Evolutionary conservation across 805 yeast genomes (phyloP).

Genomic region (Kodamaea hsintzibuensis): DNA sequence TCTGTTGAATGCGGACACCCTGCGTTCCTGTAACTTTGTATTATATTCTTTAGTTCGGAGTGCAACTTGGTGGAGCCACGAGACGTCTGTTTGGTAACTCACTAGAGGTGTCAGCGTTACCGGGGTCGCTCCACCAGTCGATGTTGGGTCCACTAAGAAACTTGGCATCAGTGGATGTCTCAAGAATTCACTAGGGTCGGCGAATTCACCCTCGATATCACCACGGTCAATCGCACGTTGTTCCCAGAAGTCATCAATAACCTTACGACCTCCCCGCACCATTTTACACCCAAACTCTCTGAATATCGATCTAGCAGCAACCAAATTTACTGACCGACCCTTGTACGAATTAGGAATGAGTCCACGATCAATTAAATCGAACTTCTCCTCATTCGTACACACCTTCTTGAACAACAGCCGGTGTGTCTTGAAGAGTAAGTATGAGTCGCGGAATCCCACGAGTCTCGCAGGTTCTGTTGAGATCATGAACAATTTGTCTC

Average conservation of each 20-base stretch:
- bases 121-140: constrained; percentile 29
- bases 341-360: constrained; percentile 87
- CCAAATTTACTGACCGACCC: constrained; percentile 85
- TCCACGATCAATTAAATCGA: constrained; percentile 76
- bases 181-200: constrained; percentile 59
- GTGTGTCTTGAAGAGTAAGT: constrained; percentile 85
- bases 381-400: constrained; percentile 74
- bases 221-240: constrained; percentile 58
- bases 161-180: constrained; percentile 19
- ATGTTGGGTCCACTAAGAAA: constrained; percentile 13
- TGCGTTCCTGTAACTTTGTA: constrained; percentile 54
- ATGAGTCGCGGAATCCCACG: constrained; percentile 91
- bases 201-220: constrained; percentile 68
- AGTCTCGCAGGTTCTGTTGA: constrained; percentile 96
- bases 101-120: constrained; percentile 43
- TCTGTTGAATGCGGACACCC: constrained; percentile 53
- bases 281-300: constrained; percentile 91
- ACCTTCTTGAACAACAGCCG: constrained; percentile 71
- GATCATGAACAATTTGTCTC: constrained; percentile 78
- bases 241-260: constrained; percentile 88
- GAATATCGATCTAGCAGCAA: constrained; percentile 85
- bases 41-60: constrained; percentile 75
- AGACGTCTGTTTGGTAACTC: constrained; percentile 55
- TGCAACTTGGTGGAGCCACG: constrained; percentile 87
- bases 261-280: constrained; percentile 74